These are phyloP conservation scores for Alternaria sp. DNA, from an alignment of 2,329 filamentous ascomycete species.

Conservation along the genomic window DNA sequence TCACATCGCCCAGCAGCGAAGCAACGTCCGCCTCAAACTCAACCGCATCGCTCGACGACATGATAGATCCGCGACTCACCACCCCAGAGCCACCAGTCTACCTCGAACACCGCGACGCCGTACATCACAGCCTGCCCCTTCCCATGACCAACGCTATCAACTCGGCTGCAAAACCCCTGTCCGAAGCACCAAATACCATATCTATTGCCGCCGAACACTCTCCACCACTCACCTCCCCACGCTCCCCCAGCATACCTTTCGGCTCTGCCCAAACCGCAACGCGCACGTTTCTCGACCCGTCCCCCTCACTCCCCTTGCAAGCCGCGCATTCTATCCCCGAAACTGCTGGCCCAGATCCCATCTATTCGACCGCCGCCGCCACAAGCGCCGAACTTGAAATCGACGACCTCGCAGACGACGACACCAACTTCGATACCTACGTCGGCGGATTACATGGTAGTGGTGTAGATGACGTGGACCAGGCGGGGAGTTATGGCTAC, in stretches of 20 bases:
- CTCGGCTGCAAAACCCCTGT: constrained; percentile 33
- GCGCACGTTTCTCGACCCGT: constrained; percentile 39
- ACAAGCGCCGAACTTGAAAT: constrained; percentile 21
- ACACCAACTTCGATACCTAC: constrained; percentile 43
- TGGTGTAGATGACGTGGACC: constrained; percentile 47
- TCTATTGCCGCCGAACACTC: constrained; percentile 18
- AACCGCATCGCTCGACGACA: constrained; percentile 42
- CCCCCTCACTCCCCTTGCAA: constrained; percentile 21
- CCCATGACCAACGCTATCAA: constrained; percentile 31
- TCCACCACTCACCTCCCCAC: constrained; percentile 28
- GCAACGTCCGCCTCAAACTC: constrained; percentile 42
- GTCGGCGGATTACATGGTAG: constrained; percentile 48
- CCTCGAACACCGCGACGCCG: constrained; percentile 35
- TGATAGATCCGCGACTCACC: constrained; percentile 45
- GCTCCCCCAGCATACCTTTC: constrained; percentile 25
- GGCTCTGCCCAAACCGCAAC: constrained; percentile 29
- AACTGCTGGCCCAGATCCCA: constrained; percentile 31
- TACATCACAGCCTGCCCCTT: constrained; percentile 45
- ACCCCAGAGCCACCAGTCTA: constrained; percentile 20
- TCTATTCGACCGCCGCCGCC: constrained; percentile 22
- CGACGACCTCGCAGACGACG: constrained; percentile 25
- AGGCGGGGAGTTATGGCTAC: constrained; percentile 47
- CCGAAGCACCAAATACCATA: constrained; percentile 24
- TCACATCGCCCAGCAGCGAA: constrained; percentile 43
- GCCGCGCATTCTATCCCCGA: constrained; percentile 23